Conservation (phyloP, 257 asterid genomes). For the Lithospermum erythrorhizon region DNA sequence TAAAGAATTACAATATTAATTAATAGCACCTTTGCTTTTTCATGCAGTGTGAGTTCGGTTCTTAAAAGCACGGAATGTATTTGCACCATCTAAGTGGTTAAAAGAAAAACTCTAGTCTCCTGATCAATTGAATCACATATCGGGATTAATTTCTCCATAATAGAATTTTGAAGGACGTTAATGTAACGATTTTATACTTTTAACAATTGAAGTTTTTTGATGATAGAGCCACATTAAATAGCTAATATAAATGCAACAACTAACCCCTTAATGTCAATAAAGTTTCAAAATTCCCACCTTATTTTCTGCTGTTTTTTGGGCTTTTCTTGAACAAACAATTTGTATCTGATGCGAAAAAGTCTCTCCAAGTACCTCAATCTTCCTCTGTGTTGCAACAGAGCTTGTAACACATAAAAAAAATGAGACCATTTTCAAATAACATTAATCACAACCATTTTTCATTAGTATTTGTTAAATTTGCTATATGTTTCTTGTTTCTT, state of each 20-base stretch:
- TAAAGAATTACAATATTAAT: no score
- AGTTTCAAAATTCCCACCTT: neutral
- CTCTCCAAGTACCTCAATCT: no score
- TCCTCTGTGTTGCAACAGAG: neutral
- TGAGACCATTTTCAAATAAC: slow-evolving; percentile 30
- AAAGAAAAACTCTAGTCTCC: no score
- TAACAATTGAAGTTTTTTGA: neutral
- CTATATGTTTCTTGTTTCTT: slow-evolving; percentile 38
- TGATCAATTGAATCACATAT: no score
- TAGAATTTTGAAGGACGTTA: no score
- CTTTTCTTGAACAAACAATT: neutral
- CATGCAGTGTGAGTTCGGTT: no score
- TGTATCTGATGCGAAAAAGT: neutral
- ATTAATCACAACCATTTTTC: slow-evolving; percentile 27
- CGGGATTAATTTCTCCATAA: no score
- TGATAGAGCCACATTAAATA: neutral
- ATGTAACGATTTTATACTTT: no score
- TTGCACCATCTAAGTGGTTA: no score
- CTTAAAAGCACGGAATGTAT: no score
- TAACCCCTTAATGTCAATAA: neutral
- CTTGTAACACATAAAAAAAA: slow-evolving; percentile 4
- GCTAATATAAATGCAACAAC: neutral
- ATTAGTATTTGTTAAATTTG: slow-evolving; percentile 30
- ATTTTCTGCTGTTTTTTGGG: neutral
- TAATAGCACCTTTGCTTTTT: no score